These are phyloP conservation scores for Fraxinus xanthoxyloides DNA, from an alignment of 305 asterid species.

Conservation along the genomic window DNA sequence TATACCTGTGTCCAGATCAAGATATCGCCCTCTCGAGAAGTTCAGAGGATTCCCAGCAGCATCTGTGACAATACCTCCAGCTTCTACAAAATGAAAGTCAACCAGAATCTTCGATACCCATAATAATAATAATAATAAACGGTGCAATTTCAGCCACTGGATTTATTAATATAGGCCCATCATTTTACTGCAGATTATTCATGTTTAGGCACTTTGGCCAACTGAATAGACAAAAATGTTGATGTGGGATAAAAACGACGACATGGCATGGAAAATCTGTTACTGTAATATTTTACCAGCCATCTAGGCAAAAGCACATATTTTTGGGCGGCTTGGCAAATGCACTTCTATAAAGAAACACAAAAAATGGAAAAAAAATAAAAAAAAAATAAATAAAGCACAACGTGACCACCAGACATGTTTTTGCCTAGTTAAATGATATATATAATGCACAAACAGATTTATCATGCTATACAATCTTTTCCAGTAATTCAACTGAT, in stretches of 20 bases:
- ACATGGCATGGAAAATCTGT: not conserved
- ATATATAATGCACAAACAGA: not conserved
- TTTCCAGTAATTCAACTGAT: not conserved
- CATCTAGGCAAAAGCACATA: not conserved
- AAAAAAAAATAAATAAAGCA: not conserved
- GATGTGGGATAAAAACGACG: not conserved
- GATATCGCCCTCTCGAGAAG: slow-evolving; percentile 84
- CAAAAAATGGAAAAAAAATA: not conserved
- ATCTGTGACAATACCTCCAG: slow-evolving; percentile 84
- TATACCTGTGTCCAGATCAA: slow-evolving; percentile 81
- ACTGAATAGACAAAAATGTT: not conserved
- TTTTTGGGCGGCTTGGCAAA: not conserved
- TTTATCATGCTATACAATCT: not conserved
- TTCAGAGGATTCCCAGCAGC: slow-evolving; percentile 86
- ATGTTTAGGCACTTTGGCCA: not conserved
- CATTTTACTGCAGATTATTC: not conserved
- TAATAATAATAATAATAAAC: not conserved
- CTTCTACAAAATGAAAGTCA: slow-evolving; percentile 50
- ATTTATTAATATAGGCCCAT: not conserved
- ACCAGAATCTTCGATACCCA: not conserved
- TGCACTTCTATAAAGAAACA: not conserved
- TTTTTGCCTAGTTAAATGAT: not conserved
- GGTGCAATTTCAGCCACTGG: not conserved
- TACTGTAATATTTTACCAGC: not conserved
- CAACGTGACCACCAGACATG: not conserved